Conservation (phyloP, 2,329 filamentous ascomycete species). For the Neonectria neomacrospora region DNA sequence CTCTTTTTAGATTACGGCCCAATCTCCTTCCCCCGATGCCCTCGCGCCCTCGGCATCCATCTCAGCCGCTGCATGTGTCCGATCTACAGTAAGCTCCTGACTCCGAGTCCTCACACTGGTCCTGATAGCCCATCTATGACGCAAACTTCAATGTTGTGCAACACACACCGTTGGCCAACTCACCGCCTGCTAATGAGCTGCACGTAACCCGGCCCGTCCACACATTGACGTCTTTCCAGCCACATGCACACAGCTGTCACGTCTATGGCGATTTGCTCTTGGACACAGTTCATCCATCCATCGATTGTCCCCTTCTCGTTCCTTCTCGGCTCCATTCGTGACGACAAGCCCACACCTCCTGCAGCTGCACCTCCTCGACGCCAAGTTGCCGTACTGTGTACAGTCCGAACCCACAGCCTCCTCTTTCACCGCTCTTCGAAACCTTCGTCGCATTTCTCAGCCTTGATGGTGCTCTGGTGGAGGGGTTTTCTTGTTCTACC, state of each 20-base stretch:
- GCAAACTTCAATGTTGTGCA: constrained; percentile 2
- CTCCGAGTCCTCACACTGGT: neutral
- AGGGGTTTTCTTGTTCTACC: constrained; percentile 13
- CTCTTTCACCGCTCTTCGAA: constrained; percentile 27
- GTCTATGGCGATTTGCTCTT: neutral
- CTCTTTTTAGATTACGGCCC: neutral
- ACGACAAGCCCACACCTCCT: constrained; percentile 15
- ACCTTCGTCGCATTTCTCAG: constrained; percentile 23
- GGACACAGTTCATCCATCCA: neutral
- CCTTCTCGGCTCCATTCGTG: constrained; percentile 9
- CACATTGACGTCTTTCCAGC: neutral
- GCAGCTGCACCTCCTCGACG: constrained; percentile 16
- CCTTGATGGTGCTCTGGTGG: constrained; percentile 15
- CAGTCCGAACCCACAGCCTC: constrained; percentile 14
- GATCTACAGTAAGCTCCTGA: constrained; percentile 6
- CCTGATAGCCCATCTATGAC: neutral
- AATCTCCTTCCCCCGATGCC: constrained; percentile 7
- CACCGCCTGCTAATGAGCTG: neutral
- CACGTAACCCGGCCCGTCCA: neutral
- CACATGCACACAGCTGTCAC: constrained; percentile 1
- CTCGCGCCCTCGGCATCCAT: constrained; percentile 13
- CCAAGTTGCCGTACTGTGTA: neutral
- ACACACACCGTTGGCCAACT: neutral
- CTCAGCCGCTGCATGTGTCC: constrained; percentile 10
- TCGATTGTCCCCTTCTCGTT: neutral